These are phyloP conservation scores for Phycomyces nitens DNA, from an alignment of 192 early-diverging fungal species.

Conservation along the genomic window DNA sequence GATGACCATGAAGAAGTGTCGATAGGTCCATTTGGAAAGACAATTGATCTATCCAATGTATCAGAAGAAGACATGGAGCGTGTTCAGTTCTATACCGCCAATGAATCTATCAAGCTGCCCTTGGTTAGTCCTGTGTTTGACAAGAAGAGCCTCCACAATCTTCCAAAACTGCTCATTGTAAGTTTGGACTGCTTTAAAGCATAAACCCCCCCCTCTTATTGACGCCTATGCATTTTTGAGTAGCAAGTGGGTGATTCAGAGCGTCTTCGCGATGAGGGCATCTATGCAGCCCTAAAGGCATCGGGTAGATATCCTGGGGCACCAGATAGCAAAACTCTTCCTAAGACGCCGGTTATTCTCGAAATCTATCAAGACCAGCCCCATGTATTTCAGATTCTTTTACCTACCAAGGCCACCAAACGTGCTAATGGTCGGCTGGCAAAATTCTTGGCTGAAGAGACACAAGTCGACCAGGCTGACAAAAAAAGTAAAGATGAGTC, in stretches of 20 bases:
- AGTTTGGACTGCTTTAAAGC: not conserved
- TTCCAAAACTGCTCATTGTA: slow-evolving; percentile 45
- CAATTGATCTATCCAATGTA: not conserved
- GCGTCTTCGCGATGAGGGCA: slow-evolving; percentile 44
- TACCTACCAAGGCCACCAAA: slow-evolving; percentile 9
- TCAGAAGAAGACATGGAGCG: slow-evolving; percentile 24
- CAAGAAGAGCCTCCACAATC: slow-evolving; percentile 28
- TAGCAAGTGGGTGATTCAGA: slow-evolving; percentile 46
- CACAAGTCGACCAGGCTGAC: not conserved
- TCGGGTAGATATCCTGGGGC: slow-evolving; percentile 8
- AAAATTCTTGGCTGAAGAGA: slow-evolving; percentile 16
- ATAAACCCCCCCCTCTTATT: not conserved
- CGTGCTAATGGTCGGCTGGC: slow-evolving; percentile 14
- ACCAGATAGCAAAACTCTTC: not conserved
- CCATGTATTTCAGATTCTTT: slow-evolving; percentile 45
- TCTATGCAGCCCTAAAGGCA: slow-evolving; percentile 42
- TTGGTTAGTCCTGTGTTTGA: slow-evolving; percentile 47
- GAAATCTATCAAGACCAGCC: slow-evolving; percentile 50
- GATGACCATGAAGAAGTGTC: not conserved
- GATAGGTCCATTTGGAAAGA: slow-evolving; percentile 13
- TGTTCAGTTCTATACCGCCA: slow-evolving; percentile 45
- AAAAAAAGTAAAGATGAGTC: slow-evolving; percentile 2
- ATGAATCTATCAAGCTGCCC: slow-evolving; percentile 37
- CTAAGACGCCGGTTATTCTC: slow-evolving; percentile 32
- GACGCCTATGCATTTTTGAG: not conserved